A percentile compares a stretch with the other conserved stretches of the same genome.
Conservation (phyloP, 179 eudicot genomes). For the Amaranthus tricolor region DNA sequence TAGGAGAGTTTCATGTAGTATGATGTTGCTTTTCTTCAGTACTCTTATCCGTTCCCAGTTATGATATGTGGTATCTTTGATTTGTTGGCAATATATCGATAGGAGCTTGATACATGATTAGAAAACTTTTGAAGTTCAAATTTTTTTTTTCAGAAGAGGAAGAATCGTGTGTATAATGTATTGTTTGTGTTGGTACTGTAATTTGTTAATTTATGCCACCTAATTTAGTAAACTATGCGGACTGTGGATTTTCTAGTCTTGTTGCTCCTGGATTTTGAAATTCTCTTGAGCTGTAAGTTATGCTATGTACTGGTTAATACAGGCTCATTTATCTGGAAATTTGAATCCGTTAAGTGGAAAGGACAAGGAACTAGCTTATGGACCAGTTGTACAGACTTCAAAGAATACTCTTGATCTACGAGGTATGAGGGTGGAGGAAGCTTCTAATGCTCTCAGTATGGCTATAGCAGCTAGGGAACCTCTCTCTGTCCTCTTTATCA, state of each 20-base stretch:
- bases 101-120: background rate
- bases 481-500: constrained; percentile 60
- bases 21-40: background rate
- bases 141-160: background rate
- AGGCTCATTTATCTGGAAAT: constrained; percentile 44
- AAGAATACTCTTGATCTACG: constrained; percentile 81
- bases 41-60: background rate
- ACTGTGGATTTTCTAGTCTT: constrained; percentile 2
- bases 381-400: constrained; percentile 68
- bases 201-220: background rate
- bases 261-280: background rate
- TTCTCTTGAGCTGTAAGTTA: background rate
- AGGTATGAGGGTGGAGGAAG: constrained; percentile 89
- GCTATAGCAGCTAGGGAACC: constrained; percentile 61
- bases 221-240: background rate
- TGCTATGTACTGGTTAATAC: constrained; percentile 13
- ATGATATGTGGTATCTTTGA: background rate
- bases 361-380: constrained; percentile 46
- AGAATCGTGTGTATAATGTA: background rate
- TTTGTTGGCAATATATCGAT: background rate
- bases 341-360: constrained; percentile 28
- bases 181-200: background rate
- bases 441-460: constrained; percentile 57
- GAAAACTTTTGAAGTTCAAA: no score
- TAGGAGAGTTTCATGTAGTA: background rate